Evolutionary conservation across 129 eudicot genomes (phyloP), one percentile per base, ranked within the genome.

Genomic region (Tanacetum coccineum): DNA sequence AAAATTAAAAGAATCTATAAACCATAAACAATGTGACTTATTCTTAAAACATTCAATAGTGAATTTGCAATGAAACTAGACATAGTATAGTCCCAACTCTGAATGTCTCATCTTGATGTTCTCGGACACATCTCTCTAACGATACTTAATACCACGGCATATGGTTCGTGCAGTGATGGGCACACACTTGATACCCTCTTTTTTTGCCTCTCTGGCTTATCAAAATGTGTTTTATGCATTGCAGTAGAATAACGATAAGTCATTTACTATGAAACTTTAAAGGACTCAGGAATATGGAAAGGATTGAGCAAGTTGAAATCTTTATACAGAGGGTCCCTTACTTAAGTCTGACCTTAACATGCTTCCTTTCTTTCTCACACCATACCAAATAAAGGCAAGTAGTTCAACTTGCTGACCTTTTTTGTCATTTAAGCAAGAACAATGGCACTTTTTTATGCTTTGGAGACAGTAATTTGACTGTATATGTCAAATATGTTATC

Each of bases 311-410:
- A 55, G 60, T 55, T 55, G 60, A 21, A 20, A 20, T 13, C 32
- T 55, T 36, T 8, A 36, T 10, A 55, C 30, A 20, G 30, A 18
- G 30, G 22, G 30, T 25, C 30, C 30, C 28, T 57, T 25, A 14
- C 21, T 21, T 20, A 57, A 13, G 40, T 13, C 62, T 13, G 62
- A 26, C 28, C 22, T 1, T 21, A 12, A 58, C 13, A n/a, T 21
- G 11, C 26, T 58, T 58, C 13, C 62, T 57, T n/a, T 15, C 40
- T 58, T 58, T 58, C 9, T 58, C 39, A 25, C 2, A 26, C 62
- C 62, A 58, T 25, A 13, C 62, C 62, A 58, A 58, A 20, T 14
- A 55, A 55, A 60, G 66, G 66, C 66, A 60, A 60, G 48, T 60
- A 60, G 49, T 60, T 60, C 62, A 32, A 60, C 13, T 60, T 60